Evolutionary conservation across 2,329 filamentous ascomycete genomes (phyloP), one percentile per base, ranked within the genome.

Genomic region (Rosellinia necatrix): DNA sequence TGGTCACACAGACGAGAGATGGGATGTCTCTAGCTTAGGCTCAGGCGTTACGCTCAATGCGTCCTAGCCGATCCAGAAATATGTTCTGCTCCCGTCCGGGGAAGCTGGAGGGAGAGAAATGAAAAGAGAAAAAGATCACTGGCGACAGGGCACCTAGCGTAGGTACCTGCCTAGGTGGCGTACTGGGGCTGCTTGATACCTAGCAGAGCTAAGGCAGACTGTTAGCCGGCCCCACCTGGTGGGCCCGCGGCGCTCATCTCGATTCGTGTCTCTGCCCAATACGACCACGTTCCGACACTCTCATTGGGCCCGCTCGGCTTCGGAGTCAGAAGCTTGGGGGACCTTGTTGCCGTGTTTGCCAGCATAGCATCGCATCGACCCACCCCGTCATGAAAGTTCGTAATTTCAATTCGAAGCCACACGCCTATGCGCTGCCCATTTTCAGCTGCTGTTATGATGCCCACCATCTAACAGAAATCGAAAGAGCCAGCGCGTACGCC

Each of bases 201-300:
- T n/a, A n/a, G n/a, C n/a, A n/a, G n/a, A n/a, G n/a, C n/a, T n/a
- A n/a, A n/a, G n/a, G n/a, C n/a, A n/a, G n/a, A n/a, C n/a, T n/a
- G n/a, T n/a, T n/a, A n/a, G n/a, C n/a, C n/a, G n/a, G n/a, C n/a
- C n/a, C n/a, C n/a, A n/a, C n/a, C n/a, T 37, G 51, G 40, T 27
- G 42, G 47, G 25, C 12, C 2, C 38, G 7, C n/a, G 25, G 25
- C 43, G 32, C 49, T 49, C 44, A 24, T 56, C 58, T 58, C 25
- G 56, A 53, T 59, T 55, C 41, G 56, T 56, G 56, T 55, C 55
- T 52, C 53, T 54, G 24, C 53, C 46, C 46, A 59, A 61, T 61
- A 61, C 53, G 56, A 59, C 47, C 59, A 53, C 46, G 24, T 54
- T 24, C 29, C 41, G 27, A 10, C 13, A 27, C 17, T 43, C 35